A percentile compares a stretch with the other conserved stretches of the same genome.
Conservation (phyloP, 2,329 filamentous ascomycete genomes). For the Phoma herbarum region DNA sequence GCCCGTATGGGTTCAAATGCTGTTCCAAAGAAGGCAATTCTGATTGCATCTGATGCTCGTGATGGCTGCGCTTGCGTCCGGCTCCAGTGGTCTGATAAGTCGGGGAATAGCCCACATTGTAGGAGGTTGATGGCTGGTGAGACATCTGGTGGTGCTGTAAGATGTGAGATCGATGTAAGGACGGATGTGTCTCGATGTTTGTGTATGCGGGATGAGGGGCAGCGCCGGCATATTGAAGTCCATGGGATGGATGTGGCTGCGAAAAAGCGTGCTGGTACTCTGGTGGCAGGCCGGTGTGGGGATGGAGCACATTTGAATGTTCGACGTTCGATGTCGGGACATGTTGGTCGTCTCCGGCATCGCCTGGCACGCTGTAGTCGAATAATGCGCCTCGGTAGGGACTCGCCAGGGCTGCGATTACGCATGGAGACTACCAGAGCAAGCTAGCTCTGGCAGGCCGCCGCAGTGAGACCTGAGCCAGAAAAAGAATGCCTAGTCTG, state of each 20-base stretch:
- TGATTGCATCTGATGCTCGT: slow-evolving; percentile 53
- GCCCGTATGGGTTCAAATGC: slow-evolving; percentile 50
- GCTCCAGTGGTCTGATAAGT: slow-evolving; percentile 36
- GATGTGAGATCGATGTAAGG: slow-evolving; percentile 48
- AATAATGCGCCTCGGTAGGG: slow-evolving; percentile 57
- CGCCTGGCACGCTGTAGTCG: slow-evolving; percentile 57
- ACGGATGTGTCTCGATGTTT: slow-evolving; percentile 50
- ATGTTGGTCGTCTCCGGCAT: slow-evolving; percentile 54
- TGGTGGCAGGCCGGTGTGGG: slow-evolving; percentile 48
- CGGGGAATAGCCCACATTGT: slow-evolving; percentile 49
- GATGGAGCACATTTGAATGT: slow-evolving; percentile 52
- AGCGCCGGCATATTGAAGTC: slow-evolving; percentile 50
- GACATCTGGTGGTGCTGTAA: slow-evolving; percentile 50
- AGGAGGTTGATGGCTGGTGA: slow-evolving; percentile 48
- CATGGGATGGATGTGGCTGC: slow-evolving; percentile 51
- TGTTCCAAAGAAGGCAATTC: slow-evolving; percentile 53
- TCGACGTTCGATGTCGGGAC: slow-evolving; percentile 55
- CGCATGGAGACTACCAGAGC: slow-evolving; percentile 62
- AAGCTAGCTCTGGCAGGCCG: slow-evolving; percentile 59
- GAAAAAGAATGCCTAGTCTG: slow-evolving; percentile 51
- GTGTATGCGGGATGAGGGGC: slow-evolving; percentile 50
- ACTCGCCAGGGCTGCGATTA: slow-evolving; percentile 61
- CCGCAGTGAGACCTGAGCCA: slow-evolving; percentile 56
- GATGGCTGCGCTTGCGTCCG: slow-evolving; percentile 56
- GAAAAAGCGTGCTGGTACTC: slow-evolving; percentile 49